Base-by-base conservation (phyloP, 225 moss, liverwort and hornwort genomes). In the Physcomitrium patens region DNA sequence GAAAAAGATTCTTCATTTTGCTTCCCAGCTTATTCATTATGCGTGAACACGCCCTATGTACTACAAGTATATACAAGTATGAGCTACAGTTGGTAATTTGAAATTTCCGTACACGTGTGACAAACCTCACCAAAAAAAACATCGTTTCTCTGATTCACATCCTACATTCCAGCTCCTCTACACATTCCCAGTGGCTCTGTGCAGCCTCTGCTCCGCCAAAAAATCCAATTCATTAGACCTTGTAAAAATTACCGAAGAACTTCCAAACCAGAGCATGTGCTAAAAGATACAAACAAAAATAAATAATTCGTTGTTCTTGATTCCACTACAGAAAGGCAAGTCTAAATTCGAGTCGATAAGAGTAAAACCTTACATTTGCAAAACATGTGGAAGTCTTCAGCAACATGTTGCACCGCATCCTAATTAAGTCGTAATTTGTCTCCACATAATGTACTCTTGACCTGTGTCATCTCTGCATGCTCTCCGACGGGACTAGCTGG, bases 11-110 rank as follows among this genome's bases (percentile, higher is more conserved):
- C 67, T 67, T 58, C 76, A 72, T 58, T 71, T 47, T 68, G 71
- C 76, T 83, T 57, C 62, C 68, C 79, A 83, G 79, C 83, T 75
- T 79, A 76, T 63, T 79, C 79, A 76, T 76, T 67, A 79, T 75
- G 57, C 62, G 76, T 71, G 58, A 70, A 79, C 57, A 76, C 57
- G 73, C 78, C 81, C 76, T 69, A 70, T 76, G 43, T 54, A 76
- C 79, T 77, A 81, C 87, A 84, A 79, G 70, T 81, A 87, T 87
- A 58, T 84, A 87, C 84, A 87, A 79, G 79, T 74, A 77, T 79
- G 81, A 51, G 69, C 63, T 76, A 76, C 69, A 70, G 65, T 65
- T 81, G 56, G 78, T 84, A 81, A 63, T 73, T 77, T 52, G 15
- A 59, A 73, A 59, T 70, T 74, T 52, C 73, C 84, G 79, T 84